Conservation (phyloP, 225 moss, liverwort and hornwort species). For the Lunularia cruciata region DNA sequence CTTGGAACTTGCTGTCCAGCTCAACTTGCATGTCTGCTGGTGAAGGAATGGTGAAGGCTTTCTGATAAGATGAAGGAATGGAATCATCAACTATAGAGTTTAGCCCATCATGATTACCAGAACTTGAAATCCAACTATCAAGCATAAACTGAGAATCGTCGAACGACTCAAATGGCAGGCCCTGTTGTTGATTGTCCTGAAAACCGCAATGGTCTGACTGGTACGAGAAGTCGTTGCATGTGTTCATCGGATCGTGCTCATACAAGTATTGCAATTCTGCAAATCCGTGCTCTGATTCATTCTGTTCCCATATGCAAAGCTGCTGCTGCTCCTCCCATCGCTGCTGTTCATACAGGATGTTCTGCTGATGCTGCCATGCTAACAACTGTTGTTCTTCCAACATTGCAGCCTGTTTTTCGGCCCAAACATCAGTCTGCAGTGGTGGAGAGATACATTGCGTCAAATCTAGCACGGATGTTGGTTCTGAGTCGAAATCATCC, state of each 20-base stretch:
- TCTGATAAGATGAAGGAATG: too few species aligned
- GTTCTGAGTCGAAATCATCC: constrained; percentile 15
- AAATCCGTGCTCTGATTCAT: background rate
- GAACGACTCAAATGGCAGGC: background rate
- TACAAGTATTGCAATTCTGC: background rate
- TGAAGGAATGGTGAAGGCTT: background rate
- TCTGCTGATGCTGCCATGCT: background rate
- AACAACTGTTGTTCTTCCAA: background rate
- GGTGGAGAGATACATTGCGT: constrained; percentile 29
- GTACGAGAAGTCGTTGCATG: background rate
- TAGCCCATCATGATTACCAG: background rate
- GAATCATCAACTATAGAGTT: too few species aligned
- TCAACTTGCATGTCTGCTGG: background rate
- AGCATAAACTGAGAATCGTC: background rate
- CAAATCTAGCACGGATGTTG: constrained; percentile 22
- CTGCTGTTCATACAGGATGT: background rate
- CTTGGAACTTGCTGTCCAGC: too few species aligned
- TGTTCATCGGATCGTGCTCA: background rate
- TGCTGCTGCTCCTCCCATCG: background rate
- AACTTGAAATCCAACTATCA: constrained; percentile 7
- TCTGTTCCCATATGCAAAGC: constrained; percentile 4
- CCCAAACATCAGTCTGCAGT: constrained; percentile 14
- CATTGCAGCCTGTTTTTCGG: background rate
- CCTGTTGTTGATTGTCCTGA: background rate
- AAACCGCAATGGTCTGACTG: background rate